These are phyloP conservation scores for Colletotrichum karsti DNA, from an alignment of 2,329 filamentous ascomycete species.

Conservation along the genomic window DNA sequence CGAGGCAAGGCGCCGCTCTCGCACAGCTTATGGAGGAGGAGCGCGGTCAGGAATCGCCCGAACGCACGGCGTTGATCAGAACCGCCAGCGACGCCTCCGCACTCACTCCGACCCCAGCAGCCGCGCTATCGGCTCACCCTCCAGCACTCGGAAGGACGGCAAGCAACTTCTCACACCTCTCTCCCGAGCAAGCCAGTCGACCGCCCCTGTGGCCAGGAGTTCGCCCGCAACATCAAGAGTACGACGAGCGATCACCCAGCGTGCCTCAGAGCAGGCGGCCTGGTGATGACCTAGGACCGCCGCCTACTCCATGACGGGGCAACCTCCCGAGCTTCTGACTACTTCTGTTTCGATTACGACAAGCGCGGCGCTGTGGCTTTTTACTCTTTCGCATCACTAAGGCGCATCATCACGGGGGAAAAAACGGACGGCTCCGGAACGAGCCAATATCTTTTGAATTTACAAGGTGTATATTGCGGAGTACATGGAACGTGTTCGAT, in stretches of 20 bases:
- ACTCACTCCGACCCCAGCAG: neutral
- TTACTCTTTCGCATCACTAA: conserved; percentile 17
- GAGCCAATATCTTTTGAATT: neutral
- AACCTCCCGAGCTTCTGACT: neutral
- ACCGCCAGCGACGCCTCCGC: conserved; percentile 26
- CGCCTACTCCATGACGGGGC: neutral
- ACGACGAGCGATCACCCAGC: conserved; percentile 8
- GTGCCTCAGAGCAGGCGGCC: conserved; percentile 27
- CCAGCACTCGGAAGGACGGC: conserved; percentile 9
- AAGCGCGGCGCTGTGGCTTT: conserved; percentile 24
- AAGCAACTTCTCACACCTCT: conserved; percentile 23
- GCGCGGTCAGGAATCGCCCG: conserved; percentile 29
- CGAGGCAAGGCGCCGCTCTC: conserved; percentile 63
- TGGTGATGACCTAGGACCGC: conserved; percentile 32
- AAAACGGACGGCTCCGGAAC: conserved; percentile 8
- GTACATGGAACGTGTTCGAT: neutral
- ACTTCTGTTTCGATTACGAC: conserved; percentile 6
- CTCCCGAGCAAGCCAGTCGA: conserved; percentile 36
- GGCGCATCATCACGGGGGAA: conserved; percentile 15
- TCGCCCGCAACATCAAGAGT: conserved; percentile 43
- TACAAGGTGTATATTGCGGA: neutral
- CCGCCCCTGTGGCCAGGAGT: conserved; percentile 56
- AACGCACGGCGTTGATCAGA: conserved; percentile 10
- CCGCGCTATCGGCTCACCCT: neutral
- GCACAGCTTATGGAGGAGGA: conserved; percentile 67